Evolutionary conservation across 305 asterid species (phyloP).

Genomic region (Fraxinus xanthoxyloides): DNA sequence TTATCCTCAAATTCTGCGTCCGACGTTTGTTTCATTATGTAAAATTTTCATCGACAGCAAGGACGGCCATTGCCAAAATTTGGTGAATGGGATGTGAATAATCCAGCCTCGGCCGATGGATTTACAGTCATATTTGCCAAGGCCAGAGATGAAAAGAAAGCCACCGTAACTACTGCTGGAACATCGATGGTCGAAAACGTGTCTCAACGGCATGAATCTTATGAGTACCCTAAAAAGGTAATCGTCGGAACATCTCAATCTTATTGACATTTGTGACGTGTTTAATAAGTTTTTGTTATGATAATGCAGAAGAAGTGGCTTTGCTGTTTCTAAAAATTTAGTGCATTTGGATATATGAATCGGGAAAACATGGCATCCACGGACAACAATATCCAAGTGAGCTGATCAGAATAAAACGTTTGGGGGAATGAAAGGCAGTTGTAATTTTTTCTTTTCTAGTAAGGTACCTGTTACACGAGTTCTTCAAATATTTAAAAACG

Average conservation of each 20-base stretch:
- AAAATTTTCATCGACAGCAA: constrained; percentile 34
- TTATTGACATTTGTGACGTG: background rate
- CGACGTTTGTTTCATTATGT: background rate
- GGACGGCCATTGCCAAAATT: constrained; percentile 93
- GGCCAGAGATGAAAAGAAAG: constrained; percentile 94
- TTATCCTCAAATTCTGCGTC: background rate
- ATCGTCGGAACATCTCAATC: background rate
- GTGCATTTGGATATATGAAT: constrained; percentile 22
- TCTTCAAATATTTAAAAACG: constrained; percentile 14
- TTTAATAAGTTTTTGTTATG: background rate
- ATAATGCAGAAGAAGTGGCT: constrained; percentile 65
- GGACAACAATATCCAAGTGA: constrained; percentile 12
- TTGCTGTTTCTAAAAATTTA: constrained; percentile 61
- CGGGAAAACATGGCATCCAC: constrained; percentile 11
- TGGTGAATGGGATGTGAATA: constrained; percentile 95
- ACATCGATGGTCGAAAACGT: constrained; percentile 23
- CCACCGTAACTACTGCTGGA: constrained; percentile 39
- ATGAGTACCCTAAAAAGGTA: constrained; percentile 33
- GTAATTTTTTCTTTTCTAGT: constrained; percentile 24
- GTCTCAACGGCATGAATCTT: constrained; percentile 19
- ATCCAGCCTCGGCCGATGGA: constrained; percentile 95
- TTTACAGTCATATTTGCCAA: constrained; percentile 88
- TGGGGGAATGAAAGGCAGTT: constrained; percentile 9
- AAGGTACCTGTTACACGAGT: constrained; percentile 29
- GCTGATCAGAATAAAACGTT: background rate